These are phyloP conservation scores for Coprinellus micaceus DNA, from an alignment of 768 basidiomycete genomes.

Conservation along the genomic window DNA sequence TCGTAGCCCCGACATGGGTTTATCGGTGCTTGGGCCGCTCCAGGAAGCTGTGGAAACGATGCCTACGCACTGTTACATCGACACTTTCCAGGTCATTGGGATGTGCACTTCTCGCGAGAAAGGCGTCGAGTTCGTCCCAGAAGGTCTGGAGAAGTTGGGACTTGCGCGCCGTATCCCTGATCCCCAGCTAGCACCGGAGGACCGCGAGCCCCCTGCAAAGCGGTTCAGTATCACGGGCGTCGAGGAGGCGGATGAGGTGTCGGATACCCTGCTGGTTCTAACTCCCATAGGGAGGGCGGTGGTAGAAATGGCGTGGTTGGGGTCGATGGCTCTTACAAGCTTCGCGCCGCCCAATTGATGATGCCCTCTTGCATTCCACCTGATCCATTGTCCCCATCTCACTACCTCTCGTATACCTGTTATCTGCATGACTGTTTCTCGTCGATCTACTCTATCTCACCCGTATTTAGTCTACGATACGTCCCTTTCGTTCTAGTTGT, in stretches of 20 bases:
- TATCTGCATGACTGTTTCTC: too few relatives aligned
- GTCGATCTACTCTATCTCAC: too few relatives aligned
- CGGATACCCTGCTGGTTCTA: constrained; percentile 41
- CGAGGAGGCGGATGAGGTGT: constrained; percentile 28
- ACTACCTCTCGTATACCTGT: too few relatives aligned
- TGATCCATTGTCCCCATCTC: too few relatives aligned
- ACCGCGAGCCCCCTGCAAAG: constrained; percentile 3
- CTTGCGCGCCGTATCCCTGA: constrained; percentile 45
- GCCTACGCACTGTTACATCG: constrained; percentile 25
- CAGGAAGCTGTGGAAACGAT: constrained; percentile 49
- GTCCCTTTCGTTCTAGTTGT: too few relatives aligned
- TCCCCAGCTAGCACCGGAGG: constrained; percentile 13
- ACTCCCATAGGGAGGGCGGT: constrained; percentile 53
- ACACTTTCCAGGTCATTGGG: constrained; percentile 43
- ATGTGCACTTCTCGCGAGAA: constrained; percentile 56
- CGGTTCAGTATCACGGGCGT: constrained; percentile 13
- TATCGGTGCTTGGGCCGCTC: constrained; percentile 61
- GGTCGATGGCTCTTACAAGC: constrained; percentile 49
- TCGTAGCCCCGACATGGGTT: constrained; percentile 66
- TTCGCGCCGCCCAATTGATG: constrained; percentile 33
- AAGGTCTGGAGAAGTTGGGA: constrained; percentile 75
- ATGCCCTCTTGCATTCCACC: neutral
- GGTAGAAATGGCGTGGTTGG: constrained; percentile 55
- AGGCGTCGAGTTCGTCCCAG: constrained; percentile 76
- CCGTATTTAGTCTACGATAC: too few relatives aligned